Evolutionary conservation across 164 flowering plant species (phyloP), one percentile per base, ranked within the genome.

Genomic region (Stephania cephalantha): DNA sequence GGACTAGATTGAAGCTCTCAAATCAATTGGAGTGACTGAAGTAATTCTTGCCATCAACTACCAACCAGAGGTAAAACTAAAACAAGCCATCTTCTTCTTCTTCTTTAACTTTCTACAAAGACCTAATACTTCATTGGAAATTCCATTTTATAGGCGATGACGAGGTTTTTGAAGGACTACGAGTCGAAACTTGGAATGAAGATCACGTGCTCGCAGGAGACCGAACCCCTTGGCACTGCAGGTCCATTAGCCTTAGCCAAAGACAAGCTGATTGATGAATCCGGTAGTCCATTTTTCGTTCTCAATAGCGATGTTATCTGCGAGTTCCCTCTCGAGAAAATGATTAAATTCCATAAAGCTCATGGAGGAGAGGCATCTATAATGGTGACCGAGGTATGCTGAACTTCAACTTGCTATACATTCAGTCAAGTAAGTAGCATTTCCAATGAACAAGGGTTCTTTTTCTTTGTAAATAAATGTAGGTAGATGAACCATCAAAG

Each of bases 401-500:
- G 30, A 17, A 6, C 10, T 72, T 58, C 44, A 52, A 20, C 58
- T 25, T 61, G 58, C 4, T 72, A 68, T 31, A 72, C 35, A 11
- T 9, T 72, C 15, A 31, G 17, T 15, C 31, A 20, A 35, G 20
- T 30, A 42, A 22, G 1, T 31, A n/a, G 17, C 58, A 45, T 9
- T 1, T 30, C 30, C 1, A 48, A 7, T 50, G 10, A 50, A 2
- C 11, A 13, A 2, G 15, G 15, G 15, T 13, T 10, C 13, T 50
- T 50, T 31, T 11, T 7, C 8, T 71, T 58, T 42, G 80, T 18
- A 8, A n/a, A n/a, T n/a, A n/a, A n/a, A 55, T 11, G 22, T 69
- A 95, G 99, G 99, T 92, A 71, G 98, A 92, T 80, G 99, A 93
- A 85, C 98, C 99, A 31, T 95, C 99, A 52, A 95, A 95, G 75